Evolutionary conservation across 2,329 filamentous ascomycete species (phyloP).

Genomic region (Tolypocladium paradoxum): DNA sequence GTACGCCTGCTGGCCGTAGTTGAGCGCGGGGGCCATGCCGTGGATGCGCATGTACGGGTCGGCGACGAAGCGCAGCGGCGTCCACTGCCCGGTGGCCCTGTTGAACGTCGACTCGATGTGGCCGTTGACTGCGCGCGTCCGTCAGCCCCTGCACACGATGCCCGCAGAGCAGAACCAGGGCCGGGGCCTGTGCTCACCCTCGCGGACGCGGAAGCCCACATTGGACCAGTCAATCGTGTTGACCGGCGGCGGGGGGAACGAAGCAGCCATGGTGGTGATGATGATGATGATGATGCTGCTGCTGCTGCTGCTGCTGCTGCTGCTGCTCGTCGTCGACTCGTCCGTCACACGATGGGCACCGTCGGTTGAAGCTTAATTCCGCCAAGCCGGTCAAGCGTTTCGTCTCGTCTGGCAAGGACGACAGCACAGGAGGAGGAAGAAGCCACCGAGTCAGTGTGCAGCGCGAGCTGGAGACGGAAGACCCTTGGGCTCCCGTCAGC

Average conservation of each 20-base stretch:
- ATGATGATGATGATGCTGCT: neutral
- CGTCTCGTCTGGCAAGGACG: neutral
- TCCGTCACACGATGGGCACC: neutral
- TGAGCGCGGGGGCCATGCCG: conserved; percentile 88
- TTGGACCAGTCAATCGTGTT: conserved; percentile 87
- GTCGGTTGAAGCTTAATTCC: neutral
- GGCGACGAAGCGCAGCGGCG: conserved; percentile 63
- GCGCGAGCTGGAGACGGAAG: neutral
- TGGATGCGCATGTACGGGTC: conserved; percentile 83
- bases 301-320: neutral
- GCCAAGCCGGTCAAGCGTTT: neutral
- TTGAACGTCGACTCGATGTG: conserved; percentile 86
- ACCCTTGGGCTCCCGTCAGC: neutral
- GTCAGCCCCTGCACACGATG: neutral
- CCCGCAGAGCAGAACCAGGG: too few species aligned
- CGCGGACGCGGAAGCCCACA: conserved; percentile 83
- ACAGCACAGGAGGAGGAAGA: neutral
- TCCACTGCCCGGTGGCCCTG: conserved; percentile 64
- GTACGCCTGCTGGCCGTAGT: conserved; percentile 97
- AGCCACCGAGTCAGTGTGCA: neutral
- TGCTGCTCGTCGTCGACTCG: neutral
- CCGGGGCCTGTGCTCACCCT: conserved; percentile 45
- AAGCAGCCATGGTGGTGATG: conserved; percentile 30
- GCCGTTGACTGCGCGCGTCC: conserved; percentile 59
- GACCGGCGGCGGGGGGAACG: conserved; percentile 67